These are phyloP conservation scores for Coffea eugenioides DNA, from an alignment of 257 asterid species.

Conservation along the genomic window DNA sequence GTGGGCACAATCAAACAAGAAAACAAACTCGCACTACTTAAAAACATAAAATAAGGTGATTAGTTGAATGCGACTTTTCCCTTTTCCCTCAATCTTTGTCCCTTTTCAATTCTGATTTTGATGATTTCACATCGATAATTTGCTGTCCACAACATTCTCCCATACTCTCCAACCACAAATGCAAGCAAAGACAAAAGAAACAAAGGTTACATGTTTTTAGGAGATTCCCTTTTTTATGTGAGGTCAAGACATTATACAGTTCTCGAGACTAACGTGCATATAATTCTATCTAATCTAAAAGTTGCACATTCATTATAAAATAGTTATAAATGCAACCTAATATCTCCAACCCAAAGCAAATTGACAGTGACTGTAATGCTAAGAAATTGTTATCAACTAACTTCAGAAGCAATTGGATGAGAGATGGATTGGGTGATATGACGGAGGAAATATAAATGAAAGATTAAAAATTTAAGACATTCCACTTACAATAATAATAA, in stretches of 20 bases:
- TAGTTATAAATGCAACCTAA: background rate
- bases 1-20: conserved; percentile 8
- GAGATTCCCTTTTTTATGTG: background rate
- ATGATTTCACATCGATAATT: background rate
- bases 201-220: conserved; percentile 6
- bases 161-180: background rate
- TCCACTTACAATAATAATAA: no score
- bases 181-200: background rate
- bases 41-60: background rate
- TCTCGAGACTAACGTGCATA: background rate
- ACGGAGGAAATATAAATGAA: no score
- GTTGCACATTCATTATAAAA: background rate
- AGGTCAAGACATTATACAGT: background rate
- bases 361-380: background rate
- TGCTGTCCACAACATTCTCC: background rate
- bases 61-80: background rate
- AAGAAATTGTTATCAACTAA: background rate
- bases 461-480: no score
- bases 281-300: background rate
- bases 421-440: no score
- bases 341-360: background rate
- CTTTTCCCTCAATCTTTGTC: background rate
- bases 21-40: background rate
- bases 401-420: background rate
- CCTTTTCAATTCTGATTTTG: background rate